These are phyloP conservation scores for Pyricularia sp. DNA, from an alignment of 2,329 filamentous ascomycete species.

Conservation along the genomic window DNA sequence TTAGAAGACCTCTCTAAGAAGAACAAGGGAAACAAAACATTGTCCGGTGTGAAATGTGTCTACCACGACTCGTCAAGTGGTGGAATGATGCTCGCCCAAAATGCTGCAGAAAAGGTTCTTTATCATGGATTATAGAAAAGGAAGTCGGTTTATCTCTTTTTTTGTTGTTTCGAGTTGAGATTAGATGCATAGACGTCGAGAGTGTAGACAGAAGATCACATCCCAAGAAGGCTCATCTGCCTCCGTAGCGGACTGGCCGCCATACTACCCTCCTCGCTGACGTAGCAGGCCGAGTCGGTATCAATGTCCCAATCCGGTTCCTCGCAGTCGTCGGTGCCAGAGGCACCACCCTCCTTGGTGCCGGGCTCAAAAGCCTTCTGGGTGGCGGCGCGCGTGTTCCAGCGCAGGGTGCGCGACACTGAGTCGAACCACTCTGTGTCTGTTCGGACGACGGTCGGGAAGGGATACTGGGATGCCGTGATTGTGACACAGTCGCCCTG, in stretches of 20 bases:
- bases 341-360: conserved; percentile 14
- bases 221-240: conserved; percentile 65
- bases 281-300: conserved; percentile 65
- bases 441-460: conserved; percentile 87
- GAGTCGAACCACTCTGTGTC: conserved; percentile 95
- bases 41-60: background rate
- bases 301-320: conserved; percentile 86
- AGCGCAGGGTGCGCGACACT: conserved; percentile 81
- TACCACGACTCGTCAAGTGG: background rate
- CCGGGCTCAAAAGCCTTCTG: conserved; percentile 77
- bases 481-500: conserved; percentile 96
- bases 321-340: conserved; percentile 36
- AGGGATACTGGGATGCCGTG: conserved; percentile 90
- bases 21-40: background rate
- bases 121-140: background rate
- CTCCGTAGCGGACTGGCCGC: conserved; percentile 59
- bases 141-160: background rate
- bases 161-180: background rate
- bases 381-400: conserved; percentile 87
- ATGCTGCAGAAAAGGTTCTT: background rate
- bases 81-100: background rate
- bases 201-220: conserved; percentile 26
- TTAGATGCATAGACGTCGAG: background rate
- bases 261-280: conserved; percentile 63
- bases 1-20: background rate